Base-by-base conservation (phyloP, 1,139 yeast species). In the Candida sojae region DNA sequence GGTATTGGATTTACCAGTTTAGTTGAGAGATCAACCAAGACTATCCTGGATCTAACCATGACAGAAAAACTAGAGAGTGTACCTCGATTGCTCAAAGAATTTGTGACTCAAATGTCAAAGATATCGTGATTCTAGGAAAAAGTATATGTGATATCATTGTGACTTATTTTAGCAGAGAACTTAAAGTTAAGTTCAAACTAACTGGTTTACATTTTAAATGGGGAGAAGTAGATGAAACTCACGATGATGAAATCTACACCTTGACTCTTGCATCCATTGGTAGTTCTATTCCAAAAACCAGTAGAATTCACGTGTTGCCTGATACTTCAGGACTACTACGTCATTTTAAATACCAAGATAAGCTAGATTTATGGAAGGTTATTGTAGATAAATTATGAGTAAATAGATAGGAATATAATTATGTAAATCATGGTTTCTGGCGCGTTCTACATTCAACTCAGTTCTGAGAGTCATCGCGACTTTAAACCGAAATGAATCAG, bases 101-200 rank as follows among this genome's bases (percentile, higher is more conserved):
- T 43, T 59, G 59, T 2, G 45, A 44, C 1, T 54, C 70, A 36
- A 48, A 60, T 2, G 82, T 86, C 0, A 56, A 63, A 33, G 68
- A 71, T 39, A 67, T 86, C 0, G 84, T 86, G 31, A 66, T 87
- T 29, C 79, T 87, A 2, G 96, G 96, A 0, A 86, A 86, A 55
- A 92, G 92, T 0, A 84, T 87, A n/a, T 87, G 91, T 90, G 90
- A 85, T 49, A 66, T 77, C 3, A 65, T 86, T 1, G 73, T 79
- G 48, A 70, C 66, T 46, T 66, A 63, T 55, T 61, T 71, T 45
- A 23, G 44, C 5, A 39, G 39, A 2, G 41, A 49, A 29, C 28
- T 54, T 21, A 44, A 39, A 6, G 47, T 51, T 4, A 54, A 53
- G 33, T 47, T 57, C 44, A 63, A 61, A 35, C 52, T 67, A 32